Evolutionary conservation across 2,329 filamentous ascomycete genomes (phyloP).

Genomic region (Colletotrichum sp.): DNA sequence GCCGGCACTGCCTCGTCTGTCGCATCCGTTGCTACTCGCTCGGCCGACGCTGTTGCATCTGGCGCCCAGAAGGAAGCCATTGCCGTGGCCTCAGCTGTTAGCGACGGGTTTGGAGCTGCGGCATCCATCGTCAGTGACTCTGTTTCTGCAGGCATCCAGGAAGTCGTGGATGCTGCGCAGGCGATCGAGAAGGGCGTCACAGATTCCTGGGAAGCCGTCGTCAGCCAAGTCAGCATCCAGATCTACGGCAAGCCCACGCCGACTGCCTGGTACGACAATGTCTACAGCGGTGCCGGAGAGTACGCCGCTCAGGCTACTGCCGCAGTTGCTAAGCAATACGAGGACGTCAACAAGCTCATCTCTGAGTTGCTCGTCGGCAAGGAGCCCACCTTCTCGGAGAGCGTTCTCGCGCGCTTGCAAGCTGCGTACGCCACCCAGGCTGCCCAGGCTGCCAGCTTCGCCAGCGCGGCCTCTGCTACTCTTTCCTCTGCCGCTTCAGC

Average conservation of each 20-base stretch:
- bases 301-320: conserved; percentile 67
- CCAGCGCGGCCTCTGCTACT: conserved; percentile 36
- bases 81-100: conserved; percentile 52
- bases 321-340: conserved; percentile 62
- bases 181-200: conserved; percentile 42
- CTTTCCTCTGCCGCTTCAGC: conserved; percentile 18
- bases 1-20: conserved; percentile 50
- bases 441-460: conserved; percentile 54
- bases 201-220: conserved; percentile 44
- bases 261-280: conserved; percentile 59
- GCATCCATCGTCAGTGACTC: conserved; percentile 40
- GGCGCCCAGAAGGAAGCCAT: conserved; percentile 56
- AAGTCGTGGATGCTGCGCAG: conserved; percentile 49
- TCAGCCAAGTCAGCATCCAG: conserved; percentile 70
- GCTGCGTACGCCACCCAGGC: conserved; percentile 74
- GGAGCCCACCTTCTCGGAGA: conserved; percentile 83
- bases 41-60: conserved; percentile 48
- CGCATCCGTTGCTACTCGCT: conserved; percentile 52
- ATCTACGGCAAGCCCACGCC: conserved; percentile 72
- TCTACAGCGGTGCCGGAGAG: conserved; percentile 53
- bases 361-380: conserved; percentile 79
- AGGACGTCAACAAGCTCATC: conserved; percentile 72
- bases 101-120: conserved; percentile 43
- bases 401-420: conserved; percentile 74
- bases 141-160: conserved; percentile 28